Percentiles rank a stretch among this genome's conserved stretches.
These are phyloP conservation scores for Kwoniella dejecticola DNA, from an alignment of 768 basidiomycete genomes.

Conservation along the genomic window DNA sequence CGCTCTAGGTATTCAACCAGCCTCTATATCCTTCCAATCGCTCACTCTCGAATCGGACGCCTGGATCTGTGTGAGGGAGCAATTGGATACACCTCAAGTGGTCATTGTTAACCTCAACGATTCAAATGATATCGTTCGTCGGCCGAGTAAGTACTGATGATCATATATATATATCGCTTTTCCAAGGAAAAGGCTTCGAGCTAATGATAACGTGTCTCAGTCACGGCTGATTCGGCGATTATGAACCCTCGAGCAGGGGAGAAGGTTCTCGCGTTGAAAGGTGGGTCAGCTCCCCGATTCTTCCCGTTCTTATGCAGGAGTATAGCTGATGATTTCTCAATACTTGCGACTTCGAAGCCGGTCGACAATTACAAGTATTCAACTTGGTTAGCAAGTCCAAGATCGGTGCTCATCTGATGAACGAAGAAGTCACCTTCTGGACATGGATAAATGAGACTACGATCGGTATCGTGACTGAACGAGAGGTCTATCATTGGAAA, in stretches of 20 bases:
- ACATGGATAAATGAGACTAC: constrained; percentile 93
- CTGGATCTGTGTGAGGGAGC: constrained; percentile 78
- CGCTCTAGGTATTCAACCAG: constrained; percentile 91
- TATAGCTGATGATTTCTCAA: neutral
- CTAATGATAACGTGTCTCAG: constrained; percentile 50
- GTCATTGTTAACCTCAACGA: constrained; percentile 98
- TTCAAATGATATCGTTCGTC: constrained; percentile 80
- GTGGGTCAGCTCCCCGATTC: constrained; percentile 57
- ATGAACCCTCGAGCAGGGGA: constrained; percentile 81
- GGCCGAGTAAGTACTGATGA: constrained; percentile 47
- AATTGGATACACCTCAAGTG: constrained; percentile 70
- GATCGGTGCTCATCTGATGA: constrained; percentile 91
- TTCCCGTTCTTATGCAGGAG: neutral
- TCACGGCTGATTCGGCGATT: constrained; percentile 97
- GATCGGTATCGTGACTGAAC: constrained; percentile 93
- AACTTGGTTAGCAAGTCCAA: constrained; percentile 97
- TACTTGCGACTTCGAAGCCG: constrained; percentile 62
- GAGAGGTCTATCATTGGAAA: constrained; percentile 89
- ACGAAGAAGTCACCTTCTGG: constrained; percentile 96
- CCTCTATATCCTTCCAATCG: constrained; percentile 96
- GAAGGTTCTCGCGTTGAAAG: constrained; percentile 95
- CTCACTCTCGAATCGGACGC: constrained; percentile 96
- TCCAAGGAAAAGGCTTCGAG: neutral
- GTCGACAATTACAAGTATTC: constrained; percentile 93
- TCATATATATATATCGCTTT: neutral